phyloP scores from a whole-genome alignment of 352 stramenopile genomes.

The Pythium plurisporium region DNA sequence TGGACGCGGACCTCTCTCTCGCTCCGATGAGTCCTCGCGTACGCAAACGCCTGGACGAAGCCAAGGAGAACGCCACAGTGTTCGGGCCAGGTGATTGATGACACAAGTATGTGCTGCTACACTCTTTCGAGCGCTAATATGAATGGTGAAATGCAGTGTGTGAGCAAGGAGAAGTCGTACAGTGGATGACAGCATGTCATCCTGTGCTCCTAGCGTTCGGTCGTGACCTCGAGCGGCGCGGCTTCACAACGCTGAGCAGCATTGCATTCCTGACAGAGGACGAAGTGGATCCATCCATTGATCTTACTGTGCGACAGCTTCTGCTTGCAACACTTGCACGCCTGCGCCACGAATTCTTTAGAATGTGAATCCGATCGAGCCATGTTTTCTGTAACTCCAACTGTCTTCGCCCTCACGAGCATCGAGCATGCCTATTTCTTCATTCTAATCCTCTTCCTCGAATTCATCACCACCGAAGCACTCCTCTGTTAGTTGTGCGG shows the following conservation, averaged over 20 bases:
- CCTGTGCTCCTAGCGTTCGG: slow-evolving; percentile 58
- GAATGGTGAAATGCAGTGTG: slow-evolving; percentile 35
- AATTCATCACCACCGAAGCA: slow-evolving; percentile 4
- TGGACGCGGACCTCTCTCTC: slow-evolving; percentile 15
- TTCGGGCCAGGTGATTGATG: slow-evolving; percentile 49
- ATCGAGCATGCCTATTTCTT: background rate
- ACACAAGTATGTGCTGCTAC: background rate
- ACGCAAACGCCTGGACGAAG: slow-evolving; percentile 62
- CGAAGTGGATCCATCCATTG: slow-evolving; percentile 36
- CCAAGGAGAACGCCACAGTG: slow-evolving; percentile 71
- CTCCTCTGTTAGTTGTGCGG: slow-evolving; percentile 10
- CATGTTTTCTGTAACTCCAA: no score
- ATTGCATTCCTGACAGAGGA: slow-evolving; percentile 81
- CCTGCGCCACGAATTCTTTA: slow-evolving; percentile 74
- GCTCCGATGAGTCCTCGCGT: slow-evolving; percentile 49
- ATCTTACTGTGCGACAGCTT: slow-evolving; percentile 33
- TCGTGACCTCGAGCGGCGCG: slow-evolving; percentile 49
- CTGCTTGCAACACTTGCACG: slow-evolving; percentile 64
- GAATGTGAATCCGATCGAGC: slow-evolving; percentile 65
- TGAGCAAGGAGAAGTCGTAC: slow-evolving; percentile 74
- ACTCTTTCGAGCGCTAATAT: background rate
- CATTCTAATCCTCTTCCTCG: slow-evolving; percentile 7
- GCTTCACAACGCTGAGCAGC: slow-evolving; percentile 71
- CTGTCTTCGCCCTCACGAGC: no score
- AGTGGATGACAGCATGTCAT: slow-evolving; percentile 83